Percentiles rank a stretch among this genome's conserved stretches.
phyloP scores from a whole-genome alignment of 148 eudicot genomes.

The Amaranthus hypochondriacus region DNA sequence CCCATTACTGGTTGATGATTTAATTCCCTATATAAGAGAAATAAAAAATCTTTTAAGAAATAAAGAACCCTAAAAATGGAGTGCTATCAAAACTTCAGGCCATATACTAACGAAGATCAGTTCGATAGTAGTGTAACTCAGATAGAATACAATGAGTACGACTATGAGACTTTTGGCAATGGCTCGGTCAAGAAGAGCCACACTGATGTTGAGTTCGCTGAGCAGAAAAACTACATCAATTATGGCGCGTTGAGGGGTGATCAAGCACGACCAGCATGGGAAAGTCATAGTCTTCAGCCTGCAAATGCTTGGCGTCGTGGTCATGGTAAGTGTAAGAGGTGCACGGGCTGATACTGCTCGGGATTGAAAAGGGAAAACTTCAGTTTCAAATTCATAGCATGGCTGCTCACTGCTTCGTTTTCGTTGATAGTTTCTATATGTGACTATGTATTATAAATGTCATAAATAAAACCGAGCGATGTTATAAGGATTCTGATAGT shows the following conservation, averaged over 20 bases:
- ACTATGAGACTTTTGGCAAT: background rate
- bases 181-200: background rate
- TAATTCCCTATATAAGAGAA: constrained; percentile 10
- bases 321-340: constrained; percentile 14
- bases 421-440: background rate
- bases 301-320: constrained; percentile 27
- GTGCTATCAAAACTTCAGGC: constrained; percentile 9
- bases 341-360: constrained; percentile 13
- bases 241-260: constrained; percentile 19
- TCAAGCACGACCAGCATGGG: constrained; percentile 12
- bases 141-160: constrained; percentile 11
- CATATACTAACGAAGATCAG: constrained; percentile 18
- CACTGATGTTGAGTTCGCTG: constrained; percentile 13
- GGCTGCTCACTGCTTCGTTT: background rate
- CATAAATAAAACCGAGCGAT: constrained; percentile 17
- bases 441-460: background rate
- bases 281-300: constrained; percentile 9
- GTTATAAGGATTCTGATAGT: background rate
- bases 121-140: background rate
- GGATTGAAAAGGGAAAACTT: background rate
- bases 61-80: background rate
- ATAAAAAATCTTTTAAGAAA: background rate
- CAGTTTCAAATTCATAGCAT: constrained; percentile 9
- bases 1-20: background rate
- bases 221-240: constrained; percentile 25